Percentiles rank a stretch among this genome's conserved stretches.
Evolutionary conservation across 1,139 yeast genomes (phyloP).

Genomic region (Sporopachydermia cereana): DNA sequence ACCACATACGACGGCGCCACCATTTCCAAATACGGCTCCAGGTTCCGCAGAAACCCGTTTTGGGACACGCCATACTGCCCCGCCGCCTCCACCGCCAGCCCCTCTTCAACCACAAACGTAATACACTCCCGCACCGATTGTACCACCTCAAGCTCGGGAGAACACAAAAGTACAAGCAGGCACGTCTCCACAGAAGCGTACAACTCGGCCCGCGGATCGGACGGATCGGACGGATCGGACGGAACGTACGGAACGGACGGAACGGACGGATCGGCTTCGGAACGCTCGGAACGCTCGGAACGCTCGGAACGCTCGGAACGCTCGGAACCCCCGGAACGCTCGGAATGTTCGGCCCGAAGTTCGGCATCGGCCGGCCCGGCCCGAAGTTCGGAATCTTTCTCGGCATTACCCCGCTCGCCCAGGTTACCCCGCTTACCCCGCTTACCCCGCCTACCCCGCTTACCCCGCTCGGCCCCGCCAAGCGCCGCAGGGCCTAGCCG

Average conservation of each 20-base stretch:
- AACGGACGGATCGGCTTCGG: slow-evolving; percentile 13
- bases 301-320: slow-evolving; percentile 18
- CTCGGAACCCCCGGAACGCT: slow-evolving; percentile 15
- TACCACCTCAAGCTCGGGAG: slow-evolving; percentile 48
- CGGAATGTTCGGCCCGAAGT: slow-evolving; percentile 21
- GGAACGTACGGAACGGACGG: no score
- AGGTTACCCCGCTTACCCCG: no score
- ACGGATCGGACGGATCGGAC: no score
- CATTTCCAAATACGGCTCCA: slow-evolving; percentile 33
- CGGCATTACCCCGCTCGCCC: not conserved
- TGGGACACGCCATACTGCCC: slow-evolving; percentile 14
- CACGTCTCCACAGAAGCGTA: slow-evolving; percentile 33
- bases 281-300: slow-evolving; percentile 20
- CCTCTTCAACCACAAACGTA: slow-evolving; percentile 35
- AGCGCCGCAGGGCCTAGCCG: not conserved
- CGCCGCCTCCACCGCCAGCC: slow-evolving; percentile 16
- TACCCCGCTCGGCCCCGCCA: not conserved
- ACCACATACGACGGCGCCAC: slow-evolving; percentile 49
- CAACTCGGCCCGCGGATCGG: slow-evolving; percentile 19
- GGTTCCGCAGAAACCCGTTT: slow-evolving; percentile 23
- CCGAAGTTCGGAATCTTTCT: slow-evolving; percentile 6
- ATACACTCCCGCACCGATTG: slow-evolving; percentile 39
- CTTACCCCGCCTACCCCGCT: no score
- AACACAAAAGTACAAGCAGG: slow-evolving; percentile 38
- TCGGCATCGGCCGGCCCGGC: slow-evolving; percentile 6